These are phyloP conservation scores for Panicum hallii DNA, from an alignment of 202 grass and related monocot species.

Conservation along the genomic window DNA sequence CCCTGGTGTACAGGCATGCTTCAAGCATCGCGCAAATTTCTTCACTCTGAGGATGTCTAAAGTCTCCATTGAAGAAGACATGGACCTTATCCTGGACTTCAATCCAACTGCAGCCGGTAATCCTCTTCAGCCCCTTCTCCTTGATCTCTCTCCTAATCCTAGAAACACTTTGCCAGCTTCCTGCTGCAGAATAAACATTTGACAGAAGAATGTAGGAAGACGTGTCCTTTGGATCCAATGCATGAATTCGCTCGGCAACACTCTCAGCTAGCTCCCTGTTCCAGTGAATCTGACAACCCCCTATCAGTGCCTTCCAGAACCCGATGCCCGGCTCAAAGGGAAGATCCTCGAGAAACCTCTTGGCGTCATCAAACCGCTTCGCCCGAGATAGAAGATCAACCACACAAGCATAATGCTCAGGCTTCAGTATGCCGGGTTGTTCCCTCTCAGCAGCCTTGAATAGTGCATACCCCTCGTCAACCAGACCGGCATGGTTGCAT, in stretches of 20 bases:
- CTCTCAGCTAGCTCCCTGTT: conserved; percentile 59
- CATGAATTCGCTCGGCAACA: conserved; percentile 57
- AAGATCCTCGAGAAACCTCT: conserved; percentile 72
- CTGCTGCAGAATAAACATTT: conserved; percentile 77
- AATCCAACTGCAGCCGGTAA: conserved; percentile 91
- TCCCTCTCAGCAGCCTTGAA: conserved; percentile 65
- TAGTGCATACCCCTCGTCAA: conserved; percentile 66
- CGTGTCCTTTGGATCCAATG: conserved; percentile 70
- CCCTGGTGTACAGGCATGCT: conserved; percentile 39
- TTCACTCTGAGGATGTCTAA: conserved; percentile 54
- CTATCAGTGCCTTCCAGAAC: conserved; percentile 82
- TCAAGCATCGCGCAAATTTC: conserved; percentile 64
- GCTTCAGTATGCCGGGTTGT: conserved; percentile 60
- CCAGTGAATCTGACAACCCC: conserved; percentile 71
- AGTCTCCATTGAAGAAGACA: conserved; percentile 71
- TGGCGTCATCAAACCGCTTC: conserved; percentile 59
- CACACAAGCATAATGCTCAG: conserved; percentile 82
- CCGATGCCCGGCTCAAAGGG: conserved; percentile 78
- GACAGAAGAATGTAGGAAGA: conserved; percentile 88
- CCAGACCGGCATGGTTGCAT: conserved; percentile 79
- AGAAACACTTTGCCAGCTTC: conserved; percentile 69
- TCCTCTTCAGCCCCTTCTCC: conserved; percentile 78
- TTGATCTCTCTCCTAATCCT: conserved; percentile 78
- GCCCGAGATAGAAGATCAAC: conserved; percentile 74
- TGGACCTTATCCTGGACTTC: conserved; percentile 71